Base-by-base conservation (phyloP, 2,329 filamentous ascomycete genomes). In the Akanthomyces lecanii region DNA sequence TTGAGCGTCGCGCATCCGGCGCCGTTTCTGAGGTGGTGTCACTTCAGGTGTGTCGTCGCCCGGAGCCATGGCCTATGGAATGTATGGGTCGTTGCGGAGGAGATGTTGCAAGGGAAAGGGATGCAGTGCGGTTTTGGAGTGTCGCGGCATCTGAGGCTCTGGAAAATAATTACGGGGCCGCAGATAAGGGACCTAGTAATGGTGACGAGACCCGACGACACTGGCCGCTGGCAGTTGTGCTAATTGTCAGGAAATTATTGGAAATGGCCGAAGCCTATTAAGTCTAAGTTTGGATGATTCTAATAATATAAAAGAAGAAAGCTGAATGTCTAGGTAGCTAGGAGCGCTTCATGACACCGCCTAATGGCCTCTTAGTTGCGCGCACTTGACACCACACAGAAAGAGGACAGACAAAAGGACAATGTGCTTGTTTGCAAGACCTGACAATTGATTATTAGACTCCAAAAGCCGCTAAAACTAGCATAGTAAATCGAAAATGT, bases 11-110 rank as follows among this genome's bases (percentile, higher is more conserved):
- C 67, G 65, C 4, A 73, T 76, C 66, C 70, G 75, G 53, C 70
- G 73, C 55, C 75, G 70, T 66, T 77, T 77, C 30, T 64, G 66
- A 16, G 68, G 68, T 47, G 72, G 70, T 28, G 71, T 68, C 25
- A 66, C 63, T n/a, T 64, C 67, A 11, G 67, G 67, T 42, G 62
- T 65, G 23, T 72, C 69, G 45, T 70, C 67, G 45, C 68, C 68
- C 21, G 69, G 69, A 54, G 69, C 69, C 75, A 77, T 77, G 58
- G 57, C 42, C 28, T 8, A 25, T 23, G 4, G 44, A 14, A 21
- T 59, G 5, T 36, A 16, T 3, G 12, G n/a, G 23, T 1, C 50
- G 14, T 40, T 28, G 16, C 12, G 33, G 8, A 21, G 30, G 30
- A n/a, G 10, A 21, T 28, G 33, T 48, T 48, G 28, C 10, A 38